Evolutionary conservation across 495 filamentous ascomycete species (phyloP).

Genomic region (Aspergillus conjunctus): DNA sequence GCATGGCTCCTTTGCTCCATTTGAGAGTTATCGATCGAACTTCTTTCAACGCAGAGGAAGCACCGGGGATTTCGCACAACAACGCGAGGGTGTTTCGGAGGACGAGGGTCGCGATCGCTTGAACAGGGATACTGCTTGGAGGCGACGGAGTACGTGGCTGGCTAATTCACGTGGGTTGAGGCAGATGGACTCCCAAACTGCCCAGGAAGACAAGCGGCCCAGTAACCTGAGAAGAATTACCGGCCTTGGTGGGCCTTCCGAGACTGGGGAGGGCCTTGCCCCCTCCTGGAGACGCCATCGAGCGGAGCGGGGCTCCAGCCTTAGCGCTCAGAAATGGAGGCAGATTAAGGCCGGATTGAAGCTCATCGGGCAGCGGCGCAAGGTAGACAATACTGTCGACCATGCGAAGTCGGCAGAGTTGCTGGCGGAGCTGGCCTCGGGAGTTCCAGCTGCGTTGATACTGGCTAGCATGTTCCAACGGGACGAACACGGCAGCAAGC

Average conservation of each 20-base stretch:
- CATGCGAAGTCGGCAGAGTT: slow-evolving; percentile 94
- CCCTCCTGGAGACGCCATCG: slow-evolving; percentile 57
- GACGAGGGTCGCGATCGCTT: slow-evolving; percentile 83
- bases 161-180: slow-evolving; percentile 57
- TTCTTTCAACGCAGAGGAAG: slow-evolving; percentile 69
- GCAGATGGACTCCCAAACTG: slow-evolving; percentile 36
- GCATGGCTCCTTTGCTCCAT: slow-evolving; percentile 49
- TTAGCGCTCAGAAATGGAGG: slow-evolving; percentile 83
- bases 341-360: slow-evolving; percentile 83
- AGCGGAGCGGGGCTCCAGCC: slow-evolving; percentile 66
- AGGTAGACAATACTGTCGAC: slow-evolving; percentile 80
- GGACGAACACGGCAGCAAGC: slow-evolving; percentile 92
- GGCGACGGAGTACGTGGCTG: slow-evolving; percentile 57
- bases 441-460: slow-evolving; percentile 87
- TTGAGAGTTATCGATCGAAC: slow-evolving; percentile 50
- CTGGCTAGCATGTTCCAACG: slow-evolving; percentile 96
- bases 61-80: slow-evolving; percentile 67
- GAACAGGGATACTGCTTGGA: slow-evolving; percentile 57
- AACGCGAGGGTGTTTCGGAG: slow-evolving; percentile 77
- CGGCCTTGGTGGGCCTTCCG: slow-evolving; percentile 63
- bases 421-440: slow-evolving; percentile 91
- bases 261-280: slow-evolving; percentile 51
- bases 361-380: slow-evolving; percentile 75
- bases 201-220: slow-evolving; percentile 59
- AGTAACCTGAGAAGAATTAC: slow-evolving; percentile 77